Percentiles rank a stretch among this genome's conserved stretches.
Evolutionary conservation across 1,284 basidiomycete species (phyloP).

Genomic region (Cerrena zonata): DNA sequence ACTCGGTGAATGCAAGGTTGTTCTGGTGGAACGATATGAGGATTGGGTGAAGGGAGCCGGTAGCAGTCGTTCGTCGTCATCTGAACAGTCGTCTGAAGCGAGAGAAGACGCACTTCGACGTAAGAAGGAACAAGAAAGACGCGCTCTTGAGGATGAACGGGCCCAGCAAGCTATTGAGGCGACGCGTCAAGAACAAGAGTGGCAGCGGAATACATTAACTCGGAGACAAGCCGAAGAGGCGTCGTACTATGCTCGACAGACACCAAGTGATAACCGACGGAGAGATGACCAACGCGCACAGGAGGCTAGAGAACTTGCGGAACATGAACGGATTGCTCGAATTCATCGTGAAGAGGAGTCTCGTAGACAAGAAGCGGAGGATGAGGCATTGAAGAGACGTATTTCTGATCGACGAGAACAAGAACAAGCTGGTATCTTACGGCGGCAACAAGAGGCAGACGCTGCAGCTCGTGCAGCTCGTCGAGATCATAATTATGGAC

Average conservation of each 20-base stretch:
- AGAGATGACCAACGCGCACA: conserved; percentile 20
- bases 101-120: conserved; percentile 21
- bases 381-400: conserved; percentile 22
- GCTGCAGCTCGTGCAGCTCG: conserved; percentile 31
- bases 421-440: conserved; percentile 44
- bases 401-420: conserved; percentile 28
- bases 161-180: conserved; percentile 36
- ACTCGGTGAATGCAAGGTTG: conserved; percentile 30
- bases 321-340: conserved; percentile 21
- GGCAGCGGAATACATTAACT: conserved; percentile 21
- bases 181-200: conserved; percentile 30
- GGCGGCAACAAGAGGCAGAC: conserved; percentile 41
- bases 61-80: conserved; percentile 19
- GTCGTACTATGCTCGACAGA: conserved; percentile 16
- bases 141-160: conserved; percentile 26
- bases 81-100: conserved; percentile 21
- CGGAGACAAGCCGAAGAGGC: conserved; percentile 18
- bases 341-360: conserved; percentile 22
- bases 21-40: conserved; percentile 34
- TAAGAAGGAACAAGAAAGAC: conserved; percentile 20
- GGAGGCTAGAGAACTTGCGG: conserved; percentile 23
- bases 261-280: conserved; percentile 14
- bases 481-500: conserved; percentile 17
- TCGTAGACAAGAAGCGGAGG: conserved; percentile 19
- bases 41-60: conserved; percentile 23